Evolutionary conservation across 1,284 basidiomycete species (phyloP), one percentile per base, ranked within the genome.

Genomic region (Clitocybe nebularis): DNA sequence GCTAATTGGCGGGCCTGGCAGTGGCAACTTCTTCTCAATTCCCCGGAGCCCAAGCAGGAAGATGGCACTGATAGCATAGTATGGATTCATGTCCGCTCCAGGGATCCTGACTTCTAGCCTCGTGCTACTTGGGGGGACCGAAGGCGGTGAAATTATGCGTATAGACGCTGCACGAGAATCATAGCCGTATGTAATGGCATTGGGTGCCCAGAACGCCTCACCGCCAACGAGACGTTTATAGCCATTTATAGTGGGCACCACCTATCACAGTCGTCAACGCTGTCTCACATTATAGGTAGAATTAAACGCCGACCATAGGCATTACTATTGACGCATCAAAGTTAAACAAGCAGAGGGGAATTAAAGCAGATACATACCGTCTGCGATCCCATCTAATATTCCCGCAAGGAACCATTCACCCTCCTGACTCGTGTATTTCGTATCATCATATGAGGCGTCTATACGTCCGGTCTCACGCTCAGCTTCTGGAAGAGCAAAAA

Each of bases 161-260:
- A 98, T 80, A 7, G 90, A 93, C 1, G 92, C 93, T 0, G 86
- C 83, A 22, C 94, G 87, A 16, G 90, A 93, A 66, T 98, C 95
- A 63, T 95, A 97, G 2, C 93, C 94, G 60, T 93, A 97, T 2
- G 90, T 93, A 20, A 90, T 76, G 5, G 91, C 84, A 58, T 93
- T 95, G 2, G 93, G 93, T 1, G 93, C 93, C 91, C 92, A 96
- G 71, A 89, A 94, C 1, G 88, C 84, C 60, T 93, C 91, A 13
- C 93, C 93, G n/a, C 89, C 93, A 11, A 92, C 84, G 9, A 99
- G 79, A 14, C 94, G 89, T 62, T 98, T 99, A 71, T 98, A 99
- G n/a, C 92, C 92, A 58, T 95, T 95, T 64, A 96, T 87, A 0
- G 89, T 96, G 0, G 93, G 93, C 24, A 94, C 93, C 44, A 96